A percentile compares a stretch with the other conserved stretches of the same genome.
Conservation (phyloP, 2,329 filamentous ascomycete genomes). For the Blastomyces gilchristii region DNA sequence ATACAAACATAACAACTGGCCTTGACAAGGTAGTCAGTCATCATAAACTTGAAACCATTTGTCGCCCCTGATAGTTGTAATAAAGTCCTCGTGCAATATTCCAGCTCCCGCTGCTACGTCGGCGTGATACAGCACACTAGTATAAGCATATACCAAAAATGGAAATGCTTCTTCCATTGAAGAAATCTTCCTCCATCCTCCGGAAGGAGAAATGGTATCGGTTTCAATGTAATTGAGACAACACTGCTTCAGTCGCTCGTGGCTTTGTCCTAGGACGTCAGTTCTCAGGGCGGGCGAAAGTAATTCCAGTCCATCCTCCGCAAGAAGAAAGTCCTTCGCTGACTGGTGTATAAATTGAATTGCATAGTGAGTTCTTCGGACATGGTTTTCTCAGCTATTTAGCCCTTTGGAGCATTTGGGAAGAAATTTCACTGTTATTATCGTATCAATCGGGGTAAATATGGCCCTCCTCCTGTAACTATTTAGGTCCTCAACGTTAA, state of each 20-base stretch:
- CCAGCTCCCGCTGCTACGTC: background rate
- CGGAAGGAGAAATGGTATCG: background rate
- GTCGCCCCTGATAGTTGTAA: background rate
- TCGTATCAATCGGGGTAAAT: background rate
- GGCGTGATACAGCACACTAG: background rate
- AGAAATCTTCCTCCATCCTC: too few relatives aligned
- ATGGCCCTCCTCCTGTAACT: background rate
- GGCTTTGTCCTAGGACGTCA: conserved; percentile 24
- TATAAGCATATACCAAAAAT: background rate
- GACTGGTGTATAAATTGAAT: background rate
- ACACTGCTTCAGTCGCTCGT: conserved; percentile 35
- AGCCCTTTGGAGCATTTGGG: background rate
- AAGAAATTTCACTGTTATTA: background rate
- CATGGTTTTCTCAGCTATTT: background rate
- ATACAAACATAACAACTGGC: background rate
- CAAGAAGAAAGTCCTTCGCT: background rate
- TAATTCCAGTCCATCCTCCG: background rate
- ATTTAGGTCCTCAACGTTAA: background rate
- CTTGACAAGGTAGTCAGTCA: too few relatives aligned
- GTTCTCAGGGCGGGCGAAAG: conserved; percentile 2
- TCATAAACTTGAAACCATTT: background rate
- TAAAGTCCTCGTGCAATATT: background rate
- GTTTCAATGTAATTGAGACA: background rate
- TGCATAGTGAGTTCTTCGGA: background rate
- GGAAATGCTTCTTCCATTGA: background rate